Evolutionary conservation across 345 rosid species (phyloP).

Genomic region (Eucalyptus microcorys): DNA sequence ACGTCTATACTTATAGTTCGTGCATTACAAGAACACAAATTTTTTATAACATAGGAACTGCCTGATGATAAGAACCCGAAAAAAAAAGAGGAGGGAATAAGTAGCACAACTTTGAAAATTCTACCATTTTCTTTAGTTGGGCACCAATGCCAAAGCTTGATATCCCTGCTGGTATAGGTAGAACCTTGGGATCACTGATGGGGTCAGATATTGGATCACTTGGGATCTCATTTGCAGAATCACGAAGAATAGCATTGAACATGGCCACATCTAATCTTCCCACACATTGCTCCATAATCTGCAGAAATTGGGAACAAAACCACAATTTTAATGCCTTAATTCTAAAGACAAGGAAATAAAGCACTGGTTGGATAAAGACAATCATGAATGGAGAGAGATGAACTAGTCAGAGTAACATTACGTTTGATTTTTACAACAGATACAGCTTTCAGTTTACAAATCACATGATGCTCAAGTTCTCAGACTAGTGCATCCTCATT

Average conservation of each 20-base stretch:
- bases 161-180: slow-evolving; percentile 71
- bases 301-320: neutral
- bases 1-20: neutral
- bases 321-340: neutral
- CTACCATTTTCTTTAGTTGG: slow-evolving; percentile 74
- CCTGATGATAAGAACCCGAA: neutral
- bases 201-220: slow-evolving; percentile 96
- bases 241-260: slow-evolving; percentile 97
- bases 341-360: neutral
- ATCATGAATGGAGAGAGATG: neutral
- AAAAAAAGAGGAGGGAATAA: neutral
- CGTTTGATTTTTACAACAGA: neutral
- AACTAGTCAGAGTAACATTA: neutral
- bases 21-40: neutral
- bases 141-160: slow-evolving; percentile 94
- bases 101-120: neutral
- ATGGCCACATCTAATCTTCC: slow-evolving; percentile 90
- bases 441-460: neutral
- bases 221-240: slow-evolving; percentile 70
- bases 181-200: slow-evolving; percentile 61
- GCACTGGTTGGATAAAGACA: neutral
- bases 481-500: neutral
- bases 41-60: neutral
- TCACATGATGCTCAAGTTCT: neutral
- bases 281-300: slow-evolving; percentile 95